Evolutionary conservation across 2,329 filamentous ascomycete species (phyloP), one percentile per base, ranked within the genome.

Genomic region (Simplicillium sp.): DNA sequence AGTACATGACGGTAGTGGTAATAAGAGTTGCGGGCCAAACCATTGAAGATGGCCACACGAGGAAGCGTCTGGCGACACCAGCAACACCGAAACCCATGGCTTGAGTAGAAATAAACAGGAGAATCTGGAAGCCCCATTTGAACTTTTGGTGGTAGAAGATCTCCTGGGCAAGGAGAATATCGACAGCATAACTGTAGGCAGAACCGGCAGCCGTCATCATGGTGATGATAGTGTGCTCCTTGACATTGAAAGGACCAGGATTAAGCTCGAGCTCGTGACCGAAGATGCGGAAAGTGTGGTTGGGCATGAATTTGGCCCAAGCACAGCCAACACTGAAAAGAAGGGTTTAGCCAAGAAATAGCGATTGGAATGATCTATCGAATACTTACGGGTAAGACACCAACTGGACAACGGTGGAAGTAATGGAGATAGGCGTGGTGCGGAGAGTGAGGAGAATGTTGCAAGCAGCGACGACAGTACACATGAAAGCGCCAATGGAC

Each of bases 51-150:
- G 75, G 78, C 58, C 65, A 73, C 18, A 77, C 68, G 18, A 82
- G 66, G 58, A 77, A 81, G 29, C 74, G 68, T 16, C 75, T 65
- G 25, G 68, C 64, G 42, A 82, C 54, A 3, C 78, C 78, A 7
- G 79, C 79, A 25, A 82, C 61, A 3, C 78, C 77, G 46, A 80
- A 80, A 6, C 80, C 80, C 44, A 79, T 75, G 50, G 77, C 67
- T 43, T 81, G 73, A 2, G 75, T 80, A 3, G 75, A 77, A 44
- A 81, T 68, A 41, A 69, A 71, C 44, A 80, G 65, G 6, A 82
- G 60, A 6, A 80, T 58, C 54, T 81, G 71, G 57, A 77, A 80
- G 2, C 68, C 69, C 62, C 73, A 77, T 39, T 72, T 69, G 39
- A 75, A 71, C 4, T 65, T 57, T 49, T 75, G 67, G 37, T 66